Percentiles rank a stretch among this genome's conserved stretches.
Conservation (phyloP, 1,139 yeast species). For the Geotrichum restrictum region DNA sequence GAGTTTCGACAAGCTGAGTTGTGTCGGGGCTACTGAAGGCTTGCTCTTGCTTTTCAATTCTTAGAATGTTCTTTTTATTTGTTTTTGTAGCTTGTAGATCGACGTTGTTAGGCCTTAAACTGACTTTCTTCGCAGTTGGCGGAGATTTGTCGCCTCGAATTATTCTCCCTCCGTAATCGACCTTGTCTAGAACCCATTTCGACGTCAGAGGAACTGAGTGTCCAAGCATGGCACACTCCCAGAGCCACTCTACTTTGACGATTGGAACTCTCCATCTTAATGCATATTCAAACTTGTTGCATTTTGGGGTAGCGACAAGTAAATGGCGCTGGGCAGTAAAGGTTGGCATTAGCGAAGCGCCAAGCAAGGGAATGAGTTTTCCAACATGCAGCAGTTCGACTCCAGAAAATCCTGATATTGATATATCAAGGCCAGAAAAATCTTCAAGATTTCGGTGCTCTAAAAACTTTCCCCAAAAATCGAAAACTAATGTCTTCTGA, state of each 20-base stretch:
- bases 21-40: not conserved
- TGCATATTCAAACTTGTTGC: constrained; percentile 48
- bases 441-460: constrained; percentile 41
- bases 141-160: not conserved
- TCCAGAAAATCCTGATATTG: constrained; percentile 79
- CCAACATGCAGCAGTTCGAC: constrained; percentile 73
- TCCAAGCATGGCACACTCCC: constrained; percentile 43
- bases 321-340: constrained; percentile 59
- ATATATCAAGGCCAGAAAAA: constrained; percentile 46
- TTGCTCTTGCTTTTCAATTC: not conserved
- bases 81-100: not conserved
- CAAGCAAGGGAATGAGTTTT: constrained; percentile 50
- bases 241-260: constrained; percentile 50
- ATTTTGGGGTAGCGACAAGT: constrained; percentile 54
- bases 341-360: constrained; percentile 49
- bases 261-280: constrained; percentile 55
- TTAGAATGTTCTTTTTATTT: not conserved
- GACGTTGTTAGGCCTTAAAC: not conserved
- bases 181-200: constrained; percentile 46
- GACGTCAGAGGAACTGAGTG: constrained; percentile 26
- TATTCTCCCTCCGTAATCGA: constrained; percentile 17
- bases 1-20: not conserved
- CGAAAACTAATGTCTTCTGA: constrained; percentile 52
- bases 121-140: not conserved
- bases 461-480: constrained; percentile 72